phyloP scores from a whole-genome alignment of 805 yeast species.

The Kuraishia capsulata region DNA sequence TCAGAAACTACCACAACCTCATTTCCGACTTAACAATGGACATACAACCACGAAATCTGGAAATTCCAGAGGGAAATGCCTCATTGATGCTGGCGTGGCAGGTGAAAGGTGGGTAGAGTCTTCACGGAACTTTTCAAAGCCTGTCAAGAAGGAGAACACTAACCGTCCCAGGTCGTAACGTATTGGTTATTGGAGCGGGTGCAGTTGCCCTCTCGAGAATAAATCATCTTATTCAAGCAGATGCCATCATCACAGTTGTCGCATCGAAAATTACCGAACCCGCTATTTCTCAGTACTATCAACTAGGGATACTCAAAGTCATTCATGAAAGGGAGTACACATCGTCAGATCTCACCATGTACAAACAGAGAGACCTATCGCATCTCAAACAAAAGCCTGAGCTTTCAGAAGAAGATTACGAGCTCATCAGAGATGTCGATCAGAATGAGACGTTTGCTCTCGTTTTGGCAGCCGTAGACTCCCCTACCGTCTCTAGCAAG shows the following conservation, averaged over 20 bases:
- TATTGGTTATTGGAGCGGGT: conserved; percentile 70
- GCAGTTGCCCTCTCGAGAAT: conserved; percentile 70
- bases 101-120: conserved; percentile 41
- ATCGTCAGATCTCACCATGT: conserved; percentile 39
- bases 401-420: conserved; percentile 13
- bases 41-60: too few relatives aligned
- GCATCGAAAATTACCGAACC: conserved; percentile 29
- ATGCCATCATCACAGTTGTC: conserved; percentile 62
- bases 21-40: too few relatives aligned
- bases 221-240: conserved; percentile 55
- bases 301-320: conserved; percentile 30
- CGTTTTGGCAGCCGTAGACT: conserved; percentile 71
- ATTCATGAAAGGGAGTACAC: conserved; percentile 36
- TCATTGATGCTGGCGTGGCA: conserved; percentile 71
- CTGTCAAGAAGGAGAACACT: too few relatives aligned
- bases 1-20: too few relatives aligned
- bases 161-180: conserved; percentile 34
- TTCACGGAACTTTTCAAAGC: conserved; percentile 6
- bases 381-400: conserved; percentile 3
- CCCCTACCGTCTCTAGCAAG: conserved; percentile 45
- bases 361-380: conserved; percentile 21
- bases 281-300: conserved; percentile 22
- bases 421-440: conserved; percentile 26
- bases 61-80: conserved; percentile 38
- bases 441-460: conserved; percentile 40